Base-by-base conservation (phyloP, 805 yeast species). In the Zygoascus tannicola region DNA sequence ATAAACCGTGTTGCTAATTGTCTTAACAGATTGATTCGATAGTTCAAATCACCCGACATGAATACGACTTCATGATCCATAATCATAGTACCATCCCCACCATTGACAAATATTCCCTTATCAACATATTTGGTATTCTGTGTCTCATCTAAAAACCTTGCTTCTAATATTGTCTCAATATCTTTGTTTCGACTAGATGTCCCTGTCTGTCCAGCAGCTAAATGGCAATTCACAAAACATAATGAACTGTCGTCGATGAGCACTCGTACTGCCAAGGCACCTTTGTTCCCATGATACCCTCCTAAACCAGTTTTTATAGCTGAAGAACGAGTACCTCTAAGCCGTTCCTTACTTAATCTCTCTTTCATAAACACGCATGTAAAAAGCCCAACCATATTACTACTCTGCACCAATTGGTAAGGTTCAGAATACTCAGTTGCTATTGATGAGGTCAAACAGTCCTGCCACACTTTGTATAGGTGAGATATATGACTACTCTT, bases 31-130 rank as follows among this genome's bases (percentile, higher is more conserved):
- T 76, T 67, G 34, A 92, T 78, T 51, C 98, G 71, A 62, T 81
- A 92, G 59, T 92, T 92, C 63, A 94, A 80, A 62, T 92, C 98
- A 5, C 98, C 98, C 63, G 85, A 70, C 87, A 96, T 86, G 14
- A 92, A 75, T 14, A 88, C 72, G 18, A 79, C 76, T 55, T 90
- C 95, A 55, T 83, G 92, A 53, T 86, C 94, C 41, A 74, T 70
- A 3, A 86, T 75, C 44, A 67, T 69, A 44, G 75, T 67, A 1
- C 69, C 61, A 32, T 70, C 70, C 10, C 71, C 66, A 4, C 66
- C 65, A 43, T 60, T 59, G 14, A 58, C 62, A 47, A 56, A 61
- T 1, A 50, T 48, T 8, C 52, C 50, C 32, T 49, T 47, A 15
- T 50, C 50, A 2, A 34, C 34, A 22, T 41, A 49, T 21, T 40